A percentile compares a stretch with the other conserved stretches of the same genome.
Evolutionary conservation across 2,329 filamentous ascomycete genomes (phyloP).

Genomic region (Graphilbum fragrans): DNA sequence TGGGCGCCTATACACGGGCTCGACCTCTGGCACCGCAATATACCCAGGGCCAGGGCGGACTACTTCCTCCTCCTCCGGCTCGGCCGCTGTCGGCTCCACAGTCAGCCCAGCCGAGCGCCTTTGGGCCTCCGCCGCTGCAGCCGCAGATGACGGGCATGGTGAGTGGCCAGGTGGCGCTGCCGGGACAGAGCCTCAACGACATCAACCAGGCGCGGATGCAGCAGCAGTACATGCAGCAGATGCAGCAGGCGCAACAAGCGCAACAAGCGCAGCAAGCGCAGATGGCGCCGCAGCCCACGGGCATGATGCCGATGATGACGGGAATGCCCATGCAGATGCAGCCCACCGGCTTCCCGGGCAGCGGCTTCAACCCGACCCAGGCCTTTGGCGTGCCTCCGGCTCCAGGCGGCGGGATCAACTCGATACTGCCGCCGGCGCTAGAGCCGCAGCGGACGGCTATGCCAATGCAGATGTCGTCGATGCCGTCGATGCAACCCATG

Average conservation of each 20-base stretch:
- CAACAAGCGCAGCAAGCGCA: slow-evolving; percentile 19
- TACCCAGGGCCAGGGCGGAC: slow-evolving; percentile 47
- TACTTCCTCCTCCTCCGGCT: slow-evolving; percentile 57
- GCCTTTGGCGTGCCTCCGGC: slow-evolving; percentile 31
- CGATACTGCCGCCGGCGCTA: slow-evolving; percentile 44
- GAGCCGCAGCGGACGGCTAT: slow-evolving; percentile 49
- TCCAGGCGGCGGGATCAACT: slow-evolving; percentile 36
- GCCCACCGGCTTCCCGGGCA: slow-evolving; percentile 44
- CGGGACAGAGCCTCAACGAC: slow-evolving; percentile 67
- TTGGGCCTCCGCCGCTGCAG: slow-evolving; percentile 63
- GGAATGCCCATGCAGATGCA: slow-evolving; percentile 40
- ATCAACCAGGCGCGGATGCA: slow-evolving; percentile 55
- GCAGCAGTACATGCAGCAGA: slow-evolving; percentile 41
- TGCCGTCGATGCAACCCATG: slow-evolving; percentile 11
- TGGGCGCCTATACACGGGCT: slow-evolving; percentile 42
- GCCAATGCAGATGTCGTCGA: slow-evolving; percentile 17
- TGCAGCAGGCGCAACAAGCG: slow-evolving; percentile 23
- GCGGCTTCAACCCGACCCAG: slow-evolving; percentile 28
- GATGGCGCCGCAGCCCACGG: slow-evolving; percentile 18
- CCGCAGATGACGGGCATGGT: slow-evolving; percentile 69
- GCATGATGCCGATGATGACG: slow-evolving; percentile 38
- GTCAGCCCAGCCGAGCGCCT: slow-evolving; percentile 61
- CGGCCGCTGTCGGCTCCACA: slow-evolving; percentile 81
- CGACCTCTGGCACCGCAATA: slow-evolving; percentile 59
- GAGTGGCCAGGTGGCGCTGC: slow-evolving; percentile 49